Base-by-base conservation (phyloP, 305 asterid species). In the Fraxinus baroniana region DNA sequence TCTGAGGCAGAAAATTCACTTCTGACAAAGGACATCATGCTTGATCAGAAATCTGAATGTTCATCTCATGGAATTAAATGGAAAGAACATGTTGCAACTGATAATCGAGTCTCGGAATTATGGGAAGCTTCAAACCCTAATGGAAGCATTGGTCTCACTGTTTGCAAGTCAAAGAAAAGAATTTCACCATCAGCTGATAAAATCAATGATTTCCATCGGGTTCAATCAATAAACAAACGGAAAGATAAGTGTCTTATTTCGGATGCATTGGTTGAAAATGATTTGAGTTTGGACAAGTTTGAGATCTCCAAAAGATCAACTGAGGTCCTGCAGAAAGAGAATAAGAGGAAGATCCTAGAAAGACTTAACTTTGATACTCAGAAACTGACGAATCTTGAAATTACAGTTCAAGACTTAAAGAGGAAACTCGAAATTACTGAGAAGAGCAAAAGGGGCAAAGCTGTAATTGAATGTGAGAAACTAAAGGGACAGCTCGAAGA, bases 341-440 rank as follows among this genome's bases (percentile, higher is more conserved):
- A 84, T 93, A 89, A 89, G 86, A 91, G 86, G 87, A 93, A 89
- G 86, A 90, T 95, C 64, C 72, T 95, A 79, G 96, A 92, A 77
- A 89, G 98, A 89, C 97, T 97, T 30, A 93, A 95, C 81, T 93
- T 97, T 0, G 98, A 95, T 55, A 93, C 94, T 33, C 98, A 91
- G 86, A 95, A 97, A 83, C 74, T 97, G 82, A 92, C 92, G 1
- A 97, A 95, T 86, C 98, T 97, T 78, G 97, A 93, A 80, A 97
- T 95, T 46, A 91, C 97, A 0, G 94, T 97, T 22, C 93, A 90
- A 39, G 98, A 92, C 83, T 81, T 97, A 89, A 95, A 87, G 92
- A 90, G 89, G 87, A 94, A 93, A 82, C 92, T 95, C 64, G 94
- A 90, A 83, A 89, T 83, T 44, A 93, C 91, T 2, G 95, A 89